Evolutionary conservation across 106 monocot genomes (phyloP).

Genomic region (Chionographis japonica): DNA sequence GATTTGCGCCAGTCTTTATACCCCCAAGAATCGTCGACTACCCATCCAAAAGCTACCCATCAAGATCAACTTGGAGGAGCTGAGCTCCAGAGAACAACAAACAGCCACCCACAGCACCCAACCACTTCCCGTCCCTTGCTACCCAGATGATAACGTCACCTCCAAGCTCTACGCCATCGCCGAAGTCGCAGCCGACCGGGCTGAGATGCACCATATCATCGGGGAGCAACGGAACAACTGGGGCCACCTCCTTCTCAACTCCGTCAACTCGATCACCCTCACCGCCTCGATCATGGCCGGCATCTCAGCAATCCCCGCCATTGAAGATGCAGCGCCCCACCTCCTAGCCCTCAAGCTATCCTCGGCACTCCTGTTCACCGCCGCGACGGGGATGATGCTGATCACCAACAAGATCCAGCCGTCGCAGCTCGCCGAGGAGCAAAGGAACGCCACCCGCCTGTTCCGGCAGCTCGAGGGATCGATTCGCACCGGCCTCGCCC

Average conservation of each 20-base stretch:
- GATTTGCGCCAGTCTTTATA: not conserved
- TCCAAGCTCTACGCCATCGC: constrained; percentile 48
- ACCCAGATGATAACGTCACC: not conserved
- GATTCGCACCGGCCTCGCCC: constrained; percentile 23
- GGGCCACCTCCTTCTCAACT: constrained; percentile 61
- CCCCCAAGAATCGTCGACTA: not conserved
- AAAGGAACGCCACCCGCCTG: constrained; percentile 65
- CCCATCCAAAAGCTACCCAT: not conserved
- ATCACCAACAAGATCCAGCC: constrained; percentile 80
- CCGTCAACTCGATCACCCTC: constrained; percentile 47
- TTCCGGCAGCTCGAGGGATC: constrained; percentile 61
- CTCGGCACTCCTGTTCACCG: constrained; percentile 31
- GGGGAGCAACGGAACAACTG: constrained; percentile 72
- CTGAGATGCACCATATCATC: constrained; percentile 77
- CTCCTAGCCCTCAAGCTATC: constrained; percentile 27
- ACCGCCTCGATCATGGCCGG: constrained; percentile 56
- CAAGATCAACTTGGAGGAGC: not conserved
- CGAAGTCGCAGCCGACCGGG: constrained; percentile 67
- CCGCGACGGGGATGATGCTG: constrained; percentile 34
- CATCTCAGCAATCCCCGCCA: constrained; percentile 13
- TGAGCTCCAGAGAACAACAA: not conserved
- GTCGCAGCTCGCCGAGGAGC: constrained; percentile 88
- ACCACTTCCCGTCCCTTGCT: not conserved
- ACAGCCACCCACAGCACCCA: not conserved
- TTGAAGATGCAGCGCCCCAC: not conserved